Evolutionary conservation across 1,139 yeast species (phyloP), one percentile per base, ranked within the genome.

Genomic region (Geotrichum phurueaensis): DNA sequence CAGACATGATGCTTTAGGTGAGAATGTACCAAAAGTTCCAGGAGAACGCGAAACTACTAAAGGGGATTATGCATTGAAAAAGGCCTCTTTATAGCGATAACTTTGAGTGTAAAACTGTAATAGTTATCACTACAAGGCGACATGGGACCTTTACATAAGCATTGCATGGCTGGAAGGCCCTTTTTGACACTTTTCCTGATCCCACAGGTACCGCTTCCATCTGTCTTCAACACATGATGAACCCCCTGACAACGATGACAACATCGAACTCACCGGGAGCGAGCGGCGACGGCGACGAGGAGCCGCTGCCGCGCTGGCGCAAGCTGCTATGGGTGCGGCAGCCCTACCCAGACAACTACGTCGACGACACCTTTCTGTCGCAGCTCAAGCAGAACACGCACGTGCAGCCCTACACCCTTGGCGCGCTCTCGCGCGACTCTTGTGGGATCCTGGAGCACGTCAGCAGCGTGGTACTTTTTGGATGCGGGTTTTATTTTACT

Each of bases 301-400:
- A 53, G 31, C 50, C 33, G 15, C 50, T 47, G 25, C 57, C 57
- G 36, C 76, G 79, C 18, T 92, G 98, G 98, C 81, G 87, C 67
- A 89, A 95, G 69, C 81, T 91, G 53, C 79, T 94, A n/a, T 94
- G 96, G 86, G 81, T 88, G 53, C 81, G 82, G 63, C 97, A 92
- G 70, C 89, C 89, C 15, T 92, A 85, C 69, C 96, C 96, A 0
- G 99, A 94, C 72, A 94, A 91, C 73, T 89, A 89, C 74, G 94
- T 96, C 1, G 96, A 91, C 70, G 75, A 76, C 10, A 82, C 92
- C 9, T 94, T 94, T 70, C 76, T 91, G 20, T 84, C 91, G 2
- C 96, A 87, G 70, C 79, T 92, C 66, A 84, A 85, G 66, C 78
- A 95, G 55, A 90, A 90, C 74, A 79, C 90, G 43, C 85, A 91